These are phyloP conservation scores for Haplosporangium sp. DNA, from an alignment of 371 early-diverging fungal genomes.

Conservation along the genomic window DNA sequence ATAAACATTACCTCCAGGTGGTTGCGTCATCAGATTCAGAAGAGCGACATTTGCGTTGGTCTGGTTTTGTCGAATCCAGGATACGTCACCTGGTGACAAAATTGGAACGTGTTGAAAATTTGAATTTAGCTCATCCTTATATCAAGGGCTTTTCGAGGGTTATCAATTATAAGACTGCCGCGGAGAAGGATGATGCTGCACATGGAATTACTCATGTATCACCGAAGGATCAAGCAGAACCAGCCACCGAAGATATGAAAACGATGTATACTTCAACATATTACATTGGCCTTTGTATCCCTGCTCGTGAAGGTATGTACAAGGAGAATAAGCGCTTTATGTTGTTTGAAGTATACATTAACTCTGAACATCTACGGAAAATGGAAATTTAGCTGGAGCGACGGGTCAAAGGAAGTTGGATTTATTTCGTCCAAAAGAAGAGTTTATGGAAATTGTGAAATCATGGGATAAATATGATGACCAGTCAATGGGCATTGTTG, in stretches of 20 bases:
- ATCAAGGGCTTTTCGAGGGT: slow-evolving; percentile 87
- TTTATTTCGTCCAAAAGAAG: slow-evolving; percentile 81
- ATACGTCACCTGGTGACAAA: slow-evolving; percentile 92
- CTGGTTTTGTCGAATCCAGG: slow-evolving; percentile 95
- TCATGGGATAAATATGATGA: slow-evolving; percentile 83
- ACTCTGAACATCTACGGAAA: no score
- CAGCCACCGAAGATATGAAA: slow-evolving; percentile 53
- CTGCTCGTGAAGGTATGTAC: slow-evolving; percentile 63
- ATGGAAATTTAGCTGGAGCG: slow-evolving; percentile 45
- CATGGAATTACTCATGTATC: slow-evolving; percentile 67
- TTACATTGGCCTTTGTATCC: slow-evolving; percentile 87
- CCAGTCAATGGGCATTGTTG: slow-evolving; percentile 74
- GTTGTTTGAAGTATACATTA: no score
- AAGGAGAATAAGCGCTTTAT: no score
- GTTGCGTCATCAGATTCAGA: slow-evolving; percentile 80
- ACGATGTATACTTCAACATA: slow-evolving; percentile 83
- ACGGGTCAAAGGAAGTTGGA: slow-evolving; percentile 71
- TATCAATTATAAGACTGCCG: slow-evolving; percentile 68
- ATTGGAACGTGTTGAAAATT: slow-evolving; percentile 85
- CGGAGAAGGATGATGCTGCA: slow-evolving; percentile 74
- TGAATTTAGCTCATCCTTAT: slow-evolving; percentile 91
- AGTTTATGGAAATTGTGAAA: slow-evolving; percentile 85
- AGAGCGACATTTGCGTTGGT: slow-evolving; percentile 85
- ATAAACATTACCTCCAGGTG: slow-evolving; percentile 94
- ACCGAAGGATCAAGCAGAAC: slow-evolving; percentile 31